These are phyloP conservation scores for Kodamaea kaohsiungensis DNA, from an alignment of 805 yeast species.

Conservation along the genomic window DNA sequence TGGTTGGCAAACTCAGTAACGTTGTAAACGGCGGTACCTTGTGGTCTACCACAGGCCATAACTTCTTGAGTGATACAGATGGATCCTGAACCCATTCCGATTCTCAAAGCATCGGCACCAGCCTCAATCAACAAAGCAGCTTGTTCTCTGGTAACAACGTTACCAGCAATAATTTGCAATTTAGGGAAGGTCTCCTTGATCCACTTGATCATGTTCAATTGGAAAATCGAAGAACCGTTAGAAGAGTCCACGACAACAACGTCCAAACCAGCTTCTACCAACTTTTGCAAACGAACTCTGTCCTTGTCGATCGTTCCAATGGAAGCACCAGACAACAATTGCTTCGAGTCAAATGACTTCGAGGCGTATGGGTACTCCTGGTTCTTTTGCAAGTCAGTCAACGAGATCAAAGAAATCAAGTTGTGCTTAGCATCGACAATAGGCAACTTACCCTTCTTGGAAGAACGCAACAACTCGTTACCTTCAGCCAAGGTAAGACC, in stretches of 20 bases:
- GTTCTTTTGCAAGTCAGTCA: conserved; percentile 97
- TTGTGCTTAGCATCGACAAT: conserved; percentile 77
- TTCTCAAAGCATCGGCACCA: conserved; percentile 97
- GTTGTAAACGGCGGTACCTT: conserved; percentile 96
- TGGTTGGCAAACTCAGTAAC: conserved; percentile 91
- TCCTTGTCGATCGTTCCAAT: conserved; percentile 93
- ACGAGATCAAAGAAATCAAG: conserved; percentile 84
- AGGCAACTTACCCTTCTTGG: conserved; percentile 97
- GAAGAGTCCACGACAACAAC: conserved; percentile 95
- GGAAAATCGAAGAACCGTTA: conserved; percentile 96
- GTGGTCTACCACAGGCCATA: conserved; percentile 99
- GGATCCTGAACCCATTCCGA: conserved; percentile 99
- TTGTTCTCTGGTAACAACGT: conserved; percentile 98
- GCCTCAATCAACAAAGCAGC: conserved; percentile 90
- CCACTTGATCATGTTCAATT: conserved; percentile 90
- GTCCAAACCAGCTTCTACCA: conserved; percentile 95
- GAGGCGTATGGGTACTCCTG: conserved; percentile 92
- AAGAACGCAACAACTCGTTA: conserved; percentile 83
- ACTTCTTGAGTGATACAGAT: conserved; percentile 99
- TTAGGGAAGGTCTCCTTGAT: conserved; percentile 78
- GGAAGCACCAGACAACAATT: conserved; percentile 97
- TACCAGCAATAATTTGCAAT: conserved; percentile 93
- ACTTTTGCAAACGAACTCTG: conserved; percentile 75
- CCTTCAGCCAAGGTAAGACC: conserved; percentile 86
- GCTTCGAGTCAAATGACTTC: conserved; percentile 89